A percentile compares a stretch with the other conserved stretches of the same genome.
phyloP scores from a whole-genome alignment of 768 basidiomycete genomes.

The Roridomyces roridus region DNA sequence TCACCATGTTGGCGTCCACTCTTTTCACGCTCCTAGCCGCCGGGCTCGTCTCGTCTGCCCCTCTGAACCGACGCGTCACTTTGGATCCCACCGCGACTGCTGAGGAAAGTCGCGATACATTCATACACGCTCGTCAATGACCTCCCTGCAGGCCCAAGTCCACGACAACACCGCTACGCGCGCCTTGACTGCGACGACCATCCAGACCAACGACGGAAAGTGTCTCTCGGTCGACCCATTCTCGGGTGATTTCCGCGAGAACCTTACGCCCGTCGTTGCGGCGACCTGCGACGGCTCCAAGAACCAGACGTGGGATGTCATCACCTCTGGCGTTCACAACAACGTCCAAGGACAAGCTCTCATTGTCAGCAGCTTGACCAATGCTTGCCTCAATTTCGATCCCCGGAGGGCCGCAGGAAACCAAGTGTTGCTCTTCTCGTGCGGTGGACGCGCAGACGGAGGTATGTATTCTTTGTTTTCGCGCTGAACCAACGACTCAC shows the following conservation, averaged over 20 bases:
- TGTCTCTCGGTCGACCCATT: slow-evolving; percentile 29
- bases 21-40: slow-evolving; percentile 26
- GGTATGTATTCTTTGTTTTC: slow-evolving; percentile 14
- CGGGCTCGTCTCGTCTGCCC: slow-evolving; percentile 22
- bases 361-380: slow-evolving; percentile 30
- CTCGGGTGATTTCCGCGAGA: slow-evolving; percentile 31
- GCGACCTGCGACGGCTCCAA: slow-evolving; percentile 26
- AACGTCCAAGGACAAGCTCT: slow-evolving; percentile 27
- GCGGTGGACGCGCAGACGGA: slow-evolving; percentile 33
- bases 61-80: slow-evolving; percentile 18
- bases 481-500: background rate
- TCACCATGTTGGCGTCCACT: slow-evolving; percentile 25
- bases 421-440: slow-evolving; percentile 31
- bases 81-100: slow-evolving; percentile 22
- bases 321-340: slow-evolving; percentile 29
- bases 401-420: slow-evolving; percentile 24
- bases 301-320: slow-evolving; percentile 31
- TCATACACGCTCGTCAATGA: no score
- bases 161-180: slow-evolving; percentile 27
- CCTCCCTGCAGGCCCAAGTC: slow-evolving; percentile 29
- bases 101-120: background rate
- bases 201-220: slow-evolving; percentile 31
- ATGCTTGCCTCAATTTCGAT: slow-evolving; percentile 31
- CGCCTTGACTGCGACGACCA: slow-evolving; percentile 27
- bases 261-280: slow-evolving; percentile 26